Evolutionary conservation across 2,329 filamentous ascomycete species (phyloP), one percentile per base, ranked within the genome.

Genomic region (Cladosporium sp.): DNA sequence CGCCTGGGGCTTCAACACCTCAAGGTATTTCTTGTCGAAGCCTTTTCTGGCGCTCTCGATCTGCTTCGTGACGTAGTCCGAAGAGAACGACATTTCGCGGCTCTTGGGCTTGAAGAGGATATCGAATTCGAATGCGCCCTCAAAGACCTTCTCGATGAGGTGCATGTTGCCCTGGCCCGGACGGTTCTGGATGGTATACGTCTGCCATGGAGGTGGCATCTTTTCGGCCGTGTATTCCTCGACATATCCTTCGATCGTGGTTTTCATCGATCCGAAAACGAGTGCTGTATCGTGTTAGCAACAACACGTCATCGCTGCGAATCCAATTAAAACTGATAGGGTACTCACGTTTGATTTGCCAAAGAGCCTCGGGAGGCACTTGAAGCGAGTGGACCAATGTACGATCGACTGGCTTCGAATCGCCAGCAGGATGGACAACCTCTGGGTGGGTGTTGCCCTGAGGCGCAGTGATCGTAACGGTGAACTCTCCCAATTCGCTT

Each of bases 61-160:
- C 61, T 87, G 80, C 49, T 82, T 72, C 1, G 85, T 86, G 13
- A 97, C 70, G 55, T 86, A 82, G 38, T 85, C 79, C 1, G 73
- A 68, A 11, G 60, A 60, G 56, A 60, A 48, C 14, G 46, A 14
- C 38, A 66, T 60, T 59, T 54, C 45, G 3, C 43, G 56, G n/a
- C 88, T 91, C 11, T 74, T 83, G 55, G 91, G 95, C 4, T 88
- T 89, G 73, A 90, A 96, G 45, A 97, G 77, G 49, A 97, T 78
- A 67, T 97, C 93, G 61, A 97, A 97, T 74, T 85, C 89, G 64
- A 97, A 98, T 1, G 84, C 70, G 1, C 93, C 92, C 62, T 91
- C 81, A 62, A 95, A 97, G 2, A 90, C 82, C 72, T 95, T 96
- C 70, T 98, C 89, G 13, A 97, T 78, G 38, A 95, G 73, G 58